Evolutionary conservation across 1,284 basidiomycete genomes (phyloP), one percentile per base, ranked within the genome.

Genomic region (Dichomitus squalens): DNA sequence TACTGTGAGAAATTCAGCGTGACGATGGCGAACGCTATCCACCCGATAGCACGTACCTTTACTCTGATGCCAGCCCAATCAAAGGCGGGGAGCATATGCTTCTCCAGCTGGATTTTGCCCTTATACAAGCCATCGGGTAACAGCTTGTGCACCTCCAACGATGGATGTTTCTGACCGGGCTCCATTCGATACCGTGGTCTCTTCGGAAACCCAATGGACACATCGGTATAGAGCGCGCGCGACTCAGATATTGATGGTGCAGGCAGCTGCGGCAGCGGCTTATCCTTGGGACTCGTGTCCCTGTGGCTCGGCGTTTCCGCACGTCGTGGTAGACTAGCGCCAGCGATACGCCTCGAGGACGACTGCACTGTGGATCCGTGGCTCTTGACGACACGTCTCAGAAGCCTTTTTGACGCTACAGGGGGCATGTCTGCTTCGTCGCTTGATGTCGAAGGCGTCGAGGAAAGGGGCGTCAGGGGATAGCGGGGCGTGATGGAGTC

Each of bases 41-140:
- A 33, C 46, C 12, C 35, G 18, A 20, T 9, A 12, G 41, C 34
- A 70, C 79, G 57, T 65, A 88, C 87, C 79, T 87, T 85, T 35
- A 89, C 79, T 52, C 75, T 82, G 20, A 90, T 65, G n/a, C 86
- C 86, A 49, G 75, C 72, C 84, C 86, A 87, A 51, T 86, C 79
- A 48, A 88, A 78, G 47, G 76, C 79, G 11, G 87, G 85, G n/a
- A 88, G 69, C 78, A 89, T 83, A 49, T 79, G 77, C 64, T 76
- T 80, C 35, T 77, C 75, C 7, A 89, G 68, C 38, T 74, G 68
- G 34, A 90, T 73, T 54, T 79, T 80, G 38, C 80, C 79, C 64
- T 86, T 87, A 65, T 79, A 82, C 11, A 90, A 74, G 7, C 87
- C 88, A 66, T 89, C 86, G 0, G 87, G 87, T 31, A 88, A 73